Base-by-base conservation (phyloP, 225 moss, liverwort and hornwort species). In the Antitrichia curtipendula region DNA sequence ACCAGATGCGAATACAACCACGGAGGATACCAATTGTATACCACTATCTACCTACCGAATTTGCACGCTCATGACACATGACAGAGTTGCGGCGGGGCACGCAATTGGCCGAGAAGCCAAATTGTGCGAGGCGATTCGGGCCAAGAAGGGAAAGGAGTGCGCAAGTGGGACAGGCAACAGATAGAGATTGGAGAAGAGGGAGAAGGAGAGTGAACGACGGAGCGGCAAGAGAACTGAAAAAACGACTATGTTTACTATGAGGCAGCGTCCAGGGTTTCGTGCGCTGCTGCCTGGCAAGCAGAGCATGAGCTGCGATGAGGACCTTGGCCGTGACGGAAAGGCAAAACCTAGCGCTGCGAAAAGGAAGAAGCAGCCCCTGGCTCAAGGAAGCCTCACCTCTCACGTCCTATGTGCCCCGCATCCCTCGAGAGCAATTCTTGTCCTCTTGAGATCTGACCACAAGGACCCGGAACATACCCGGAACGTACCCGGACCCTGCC, bases 311-410 rank as follows among this genome's bases (percentile, higher is more conserved):
- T 62, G 80, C 56, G 32, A 45, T 41, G 20, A 52, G 20, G 81
- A 47, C 54, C 77, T 47, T 47, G 56, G 8, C 1, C 43, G 64
- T 64, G 87, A 87, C 61, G 61, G 23, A 45, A 38, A 11, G 38
- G n/a, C 50, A 88, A 83, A 84, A 86, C 91, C 91, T 91, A 88
- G 88, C 53, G 41, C 56, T 80, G 78, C 57, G 70, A 83, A 40
- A 66, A 36, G 57, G 82, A 71, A 70, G 45, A 50, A 82, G 52
- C 52, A 54, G 73, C 31, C 64, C 71, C 63, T 10, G 20, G 66
- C 32, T 52, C 50, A 59, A 80, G 68, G 50, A 36, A 81, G 50
- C 85, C 61, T 36, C 73, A 16, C 84, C 83, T 64, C 84, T 43
- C 80, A 45, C 65, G 83, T 36, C 88, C 82, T 29, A 10, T 66